A percentile compares a stretch with the other conserved stretches of the same genome.
Conservation (phyloP, 2,329 filamentous ascomycete genomes). For the Zymoseptoria pseudotritici region DNA sequence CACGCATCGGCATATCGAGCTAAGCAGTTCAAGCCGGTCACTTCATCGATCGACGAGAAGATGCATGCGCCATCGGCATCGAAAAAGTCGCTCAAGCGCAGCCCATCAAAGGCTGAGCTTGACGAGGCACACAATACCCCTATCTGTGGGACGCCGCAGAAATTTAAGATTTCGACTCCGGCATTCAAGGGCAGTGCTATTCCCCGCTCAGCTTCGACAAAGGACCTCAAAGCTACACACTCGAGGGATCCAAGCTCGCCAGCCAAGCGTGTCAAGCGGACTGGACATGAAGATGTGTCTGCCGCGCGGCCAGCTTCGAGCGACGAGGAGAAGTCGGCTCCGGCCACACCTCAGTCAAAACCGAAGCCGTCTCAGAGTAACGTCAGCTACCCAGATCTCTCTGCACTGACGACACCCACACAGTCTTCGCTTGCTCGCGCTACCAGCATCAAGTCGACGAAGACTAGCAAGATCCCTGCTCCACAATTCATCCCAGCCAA, state of each 20-base stretch:
- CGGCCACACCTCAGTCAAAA: constrained; percentile 38
- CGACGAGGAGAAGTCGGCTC: constrained; percentile 36
- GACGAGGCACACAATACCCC: constrained; percentile 32
- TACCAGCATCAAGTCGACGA: constrained; percentile 43
- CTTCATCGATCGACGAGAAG: constrained; percentile 3
- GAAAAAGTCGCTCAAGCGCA: constrained; percentile 46
- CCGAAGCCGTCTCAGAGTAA: constrained; percentile 37
- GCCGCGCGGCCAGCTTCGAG: constrained; percentile 50
- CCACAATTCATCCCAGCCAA: constrained; percentile 21
- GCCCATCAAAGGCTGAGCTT: constrained; percentile 54
- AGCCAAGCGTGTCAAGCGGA: constrained; percentile 56
- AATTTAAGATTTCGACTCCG: constrained; percentile 9
- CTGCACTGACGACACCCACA: constrained; percentile 65
- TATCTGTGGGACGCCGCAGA: neutral
- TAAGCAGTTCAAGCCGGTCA: constrained; percentile 7
- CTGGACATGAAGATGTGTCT: constrained; percentile 61
- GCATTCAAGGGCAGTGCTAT: constrained; percentile 18
- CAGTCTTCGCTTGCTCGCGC: constrained; percentile 63
- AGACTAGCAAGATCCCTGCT: constrained; percentile 29
- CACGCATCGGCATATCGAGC: constrained; percentile 72
- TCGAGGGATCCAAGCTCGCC: constrained; percentile 35
- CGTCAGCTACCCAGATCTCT: constrained; percentile 43
- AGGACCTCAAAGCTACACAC: constrained; percentile 17
- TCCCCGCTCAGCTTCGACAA: constrained; percentile 18
- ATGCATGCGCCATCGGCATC: constrained; percentile 9